These are phyloP conservation scores for Camellia granthamiana DNA, from an alignment of 148 eudicot genomes.

Conservation along the genomic window DNA sequence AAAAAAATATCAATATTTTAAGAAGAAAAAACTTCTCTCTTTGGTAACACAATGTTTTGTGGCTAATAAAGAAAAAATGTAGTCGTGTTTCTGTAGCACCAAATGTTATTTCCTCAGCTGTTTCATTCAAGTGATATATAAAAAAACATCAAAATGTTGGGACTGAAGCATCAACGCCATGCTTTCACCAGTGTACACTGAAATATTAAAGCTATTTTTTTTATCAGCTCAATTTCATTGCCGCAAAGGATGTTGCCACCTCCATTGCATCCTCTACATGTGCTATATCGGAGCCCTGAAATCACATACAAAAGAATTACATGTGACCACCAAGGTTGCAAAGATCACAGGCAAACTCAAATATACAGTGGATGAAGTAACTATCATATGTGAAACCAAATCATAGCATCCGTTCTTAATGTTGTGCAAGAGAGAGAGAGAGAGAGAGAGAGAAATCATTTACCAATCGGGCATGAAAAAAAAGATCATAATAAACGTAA, in stretches of 20 bases:
- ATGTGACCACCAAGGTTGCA: neutral
- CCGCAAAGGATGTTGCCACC: conserved; percentile 61
- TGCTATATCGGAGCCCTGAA: conserved; percentile 66
- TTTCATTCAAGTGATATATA: too few relatives aligned
- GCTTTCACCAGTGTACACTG: neutral
- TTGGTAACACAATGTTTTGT: neutral
- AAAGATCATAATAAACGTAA: neutral
- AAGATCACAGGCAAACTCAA: neutral
- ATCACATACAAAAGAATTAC: neutral
- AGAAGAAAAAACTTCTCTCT: neutral
- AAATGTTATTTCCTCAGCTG: neutral
- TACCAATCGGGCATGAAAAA: neutral
- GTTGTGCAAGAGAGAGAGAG: too few relatives aligned
- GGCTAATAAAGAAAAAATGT: neutral
- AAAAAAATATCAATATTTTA: neutral
- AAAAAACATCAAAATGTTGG: neutral
- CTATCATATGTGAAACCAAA: too few relatives aligned
- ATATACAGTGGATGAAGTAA: neutral
- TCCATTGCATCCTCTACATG: conserved; percentile 61
- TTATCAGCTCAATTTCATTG: conserved; percentile 54
- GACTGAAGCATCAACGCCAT: neutral
- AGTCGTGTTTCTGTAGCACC: neutral
- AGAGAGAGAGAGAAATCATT: neutral
- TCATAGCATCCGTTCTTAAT: too few relatives aligned
- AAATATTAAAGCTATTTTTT: neutral